Evolutionary conservation across 2,329 filamentous ascomycete species (phyloP).

Genomic region (Colletotrichum scovillei): DNA sequence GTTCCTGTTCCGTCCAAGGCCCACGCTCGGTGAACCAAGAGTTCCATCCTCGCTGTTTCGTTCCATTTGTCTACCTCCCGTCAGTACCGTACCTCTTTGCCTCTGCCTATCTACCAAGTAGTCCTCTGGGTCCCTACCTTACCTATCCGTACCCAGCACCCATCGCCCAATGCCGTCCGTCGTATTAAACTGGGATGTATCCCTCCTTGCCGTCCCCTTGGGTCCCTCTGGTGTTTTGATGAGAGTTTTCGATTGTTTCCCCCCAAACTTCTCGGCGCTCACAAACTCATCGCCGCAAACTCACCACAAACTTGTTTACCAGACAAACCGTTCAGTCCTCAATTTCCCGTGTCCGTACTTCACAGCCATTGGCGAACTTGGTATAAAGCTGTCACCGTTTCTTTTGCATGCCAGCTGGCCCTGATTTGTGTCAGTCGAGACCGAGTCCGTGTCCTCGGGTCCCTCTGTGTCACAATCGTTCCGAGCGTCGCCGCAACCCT

Average conservation of each 20-base stretch:
- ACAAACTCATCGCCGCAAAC: not conserved
- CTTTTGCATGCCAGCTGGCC: not conserved
- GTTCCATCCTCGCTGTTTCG: slow-evolving; percentile 1
- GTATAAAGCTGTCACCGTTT: not conserved
- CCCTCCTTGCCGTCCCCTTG: not conserved
- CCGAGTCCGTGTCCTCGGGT: slow-evolving; percentile 13
- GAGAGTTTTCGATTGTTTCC: not conserved
- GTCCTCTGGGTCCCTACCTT: not conserved
- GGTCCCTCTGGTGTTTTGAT: not conserved
- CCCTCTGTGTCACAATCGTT: not conserved
- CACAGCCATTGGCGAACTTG: not conserved
- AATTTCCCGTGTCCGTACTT: not conserved
- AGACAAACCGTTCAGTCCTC: not conserved
- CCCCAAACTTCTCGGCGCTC: not conserved
- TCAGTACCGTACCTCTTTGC: not conserved
- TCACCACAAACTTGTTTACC: not conserved
- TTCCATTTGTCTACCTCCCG: not conserved
- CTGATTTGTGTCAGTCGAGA: not conserved
- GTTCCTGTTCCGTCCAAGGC: slow-evolving; percentile 4
- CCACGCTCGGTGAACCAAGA: not conserved
- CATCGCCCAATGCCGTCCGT: not conserved
- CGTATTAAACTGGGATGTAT: slow-evolving; percentile 3
- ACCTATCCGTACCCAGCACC: too few relatives aligned
- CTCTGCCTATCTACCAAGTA: not conserved
- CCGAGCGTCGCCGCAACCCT: not conserved